Base-by-base conservation (phyloP, 495 filamentous ascomycete genomes). In the Pseudevernia furfuracea region DNA sequence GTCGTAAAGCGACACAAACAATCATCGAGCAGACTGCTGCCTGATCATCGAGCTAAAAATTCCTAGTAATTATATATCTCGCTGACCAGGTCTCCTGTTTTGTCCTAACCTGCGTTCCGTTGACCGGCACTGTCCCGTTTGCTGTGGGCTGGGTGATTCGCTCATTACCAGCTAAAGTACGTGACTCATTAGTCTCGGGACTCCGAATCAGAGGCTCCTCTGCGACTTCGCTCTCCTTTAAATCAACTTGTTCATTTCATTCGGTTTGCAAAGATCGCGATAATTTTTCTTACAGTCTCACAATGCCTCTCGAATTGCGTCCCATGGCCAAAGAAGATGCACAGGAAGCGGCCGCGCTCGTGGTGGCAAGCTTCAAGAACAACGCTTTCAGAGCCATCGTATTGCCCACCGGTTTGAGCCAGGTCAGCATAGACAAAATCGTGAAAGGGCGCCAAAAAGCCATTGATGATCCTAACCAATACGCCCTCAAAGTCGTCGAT, bases 251-350 rank as follows among this genome's bases (percentile, higher is more conserved):
- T 7, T 52, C 48, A 6, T 5, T 55, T 10, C 15, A 5, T 4
- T 34, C 28, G 9, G 1, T 34, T 49, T n/a, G 28, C 28, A 15
- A 23, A 34, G 1, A 34, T 21, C 52, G 7, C 15, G 11, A 21
- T 6, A 4, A 4, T 19, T 43, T 12, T 23, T 34, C 19, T 23
- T 23, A 36, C 19, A 11, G 3, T 17, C 7, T 44, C 21, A 49
- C 53, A 44, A 66, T 66, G 59, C 32, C 59, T 11, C n/a, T 66
- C 30, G 39, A 57, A 21, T 32, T 58, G 9, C 59, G 52, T 23
- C 59, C 64, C 9, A 36, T 61, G 28, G 7, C 44, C 21, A 58
- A 58, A 15, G 64, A 61, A 37, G 59, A 66, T 32, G 49, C 32
- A 37, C 28, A 41, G 23, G 52, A 66, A n/a, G 59, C 43, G 15